Evolutionary conservation across 2,329 filamentous ascomycete species (phyloP).

Genomic region (Verticillium longisporum): DNA sequence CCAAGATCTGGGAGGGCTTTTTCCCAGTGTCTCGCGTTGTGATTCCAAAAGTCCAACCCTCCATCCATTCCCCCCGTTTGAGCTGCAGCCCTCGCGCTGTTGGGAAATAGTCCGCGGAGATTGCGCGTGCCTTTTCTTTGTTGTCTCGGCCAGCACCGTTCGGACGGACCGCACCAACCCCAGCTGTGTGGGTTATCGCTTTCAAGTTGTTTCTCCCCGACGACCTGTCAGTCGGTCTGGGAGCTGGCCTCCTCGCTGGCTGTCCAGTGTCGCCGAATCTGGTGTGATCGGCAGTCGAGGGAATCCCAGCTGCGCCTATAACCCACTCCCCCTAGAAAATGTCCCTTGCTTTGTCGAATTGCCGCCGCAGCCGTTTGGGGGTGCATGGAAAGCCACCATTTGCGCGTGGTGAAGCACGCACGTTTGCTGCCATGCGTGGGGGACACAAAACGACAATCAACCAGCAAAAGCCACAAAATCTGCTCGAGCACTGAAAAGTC

Average conservation of each 20-base stretch:
- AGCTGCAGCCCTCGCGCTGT: not conserved
- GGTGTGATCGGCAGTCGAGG: not conserved
- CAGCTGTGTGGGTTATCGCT: not conserved
- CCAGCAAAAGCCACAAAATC: not conserved
- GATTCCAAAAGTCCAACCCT: not conserved
- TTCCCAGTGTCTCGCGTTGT: not conserved
- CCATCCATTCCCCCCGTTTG: not conserved
- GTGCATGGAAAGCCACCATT: not conserved
- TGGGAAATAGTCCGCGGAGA: not conserved
- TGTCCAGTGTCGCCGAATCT: not conserved
- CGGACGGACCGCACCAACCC: not conserved
- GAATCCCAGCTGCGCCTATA: not conserved
- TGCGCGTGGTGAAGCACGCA: not conserved
- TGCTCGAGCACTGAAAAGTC: not conserved
- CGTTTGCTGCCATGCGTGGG: not conserved
- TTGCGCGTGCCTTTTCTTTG: not conserved
- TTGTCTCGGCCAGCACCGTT: not conserved
- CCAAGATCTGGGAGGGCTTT: not conserved
- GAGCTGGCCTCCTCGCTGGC: not conserved
- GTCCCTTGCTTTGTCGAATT: not conserved
- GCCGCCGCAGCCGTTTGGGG: not conserved
- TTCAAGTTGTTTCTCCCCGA: not conserved
- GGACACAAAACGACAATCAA: not conserved
- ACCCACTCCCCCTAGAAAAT: not conserved
- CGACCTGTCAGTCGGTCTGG: not conserved